Evolutionary conservation across 306 rosid species (phyloP), one percentile per base, ranked within the genome.

Genomic region (Cucumis hystrix): DNA sequence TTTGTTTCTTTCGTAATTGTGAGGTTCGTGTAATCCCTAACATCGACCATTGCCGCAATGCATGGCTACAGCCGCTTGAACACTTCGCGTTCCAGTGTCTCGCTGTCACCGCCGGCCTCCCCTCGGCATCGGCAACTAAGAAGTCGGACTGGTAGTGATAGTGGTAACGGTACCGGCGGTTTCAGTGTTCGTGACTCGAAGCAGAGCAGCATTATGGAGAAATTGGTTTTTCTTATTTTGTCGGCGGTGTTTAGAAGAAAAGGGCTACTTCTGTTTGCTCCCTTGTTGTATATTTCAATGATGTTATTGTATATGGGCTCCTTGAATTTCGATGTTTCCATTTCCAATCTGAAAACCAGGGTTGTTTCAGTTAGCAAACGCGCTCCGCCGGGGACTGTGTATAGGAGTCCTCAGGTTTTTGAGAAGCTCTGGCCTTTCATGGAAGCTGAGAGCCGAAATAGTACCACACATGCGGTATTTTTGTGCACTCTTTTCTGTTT

Each of bases 231-330:
- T 18, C 12, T 88, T 60, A 37, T 92, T 33, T 82, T 94, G 65
- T 89, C 97, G 61, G 91, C 88, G 40, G 90, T 90, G 79, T 92
- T 89, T 49, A 83, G 85, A 81, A 81, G 93, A 75, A 81, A 92
- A 54, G 98, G 97, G 61, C 74, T 95, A 84, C 95, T 95, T 28
- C 75, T 95, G 61, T 91, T 92, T 35, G 97, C 98, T 20, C 98
- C 98, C 0, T 61, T 95, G 68, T 76, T 95, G 87, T 95, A 95
- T 82, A 90, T 95, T 76, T 83, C 96, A 1, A 96, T 91, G 25
- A 95, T 95, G 97, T 61, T 95, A 63, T 55, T 95, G 88, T 95
- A 90, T 65, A 95, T 95, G 98, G 95, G 95, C 30, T 83, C 97
- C 1, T 80, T 95, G 78, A 89, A 82, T 80, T 95, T 95, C 63